A percentile compares a stretch with the other conserved stretches of the same genome.
Conservation (phyloP, 495 filamentous ascomycete genomes). For the Aspergillus leporis region DNA sequence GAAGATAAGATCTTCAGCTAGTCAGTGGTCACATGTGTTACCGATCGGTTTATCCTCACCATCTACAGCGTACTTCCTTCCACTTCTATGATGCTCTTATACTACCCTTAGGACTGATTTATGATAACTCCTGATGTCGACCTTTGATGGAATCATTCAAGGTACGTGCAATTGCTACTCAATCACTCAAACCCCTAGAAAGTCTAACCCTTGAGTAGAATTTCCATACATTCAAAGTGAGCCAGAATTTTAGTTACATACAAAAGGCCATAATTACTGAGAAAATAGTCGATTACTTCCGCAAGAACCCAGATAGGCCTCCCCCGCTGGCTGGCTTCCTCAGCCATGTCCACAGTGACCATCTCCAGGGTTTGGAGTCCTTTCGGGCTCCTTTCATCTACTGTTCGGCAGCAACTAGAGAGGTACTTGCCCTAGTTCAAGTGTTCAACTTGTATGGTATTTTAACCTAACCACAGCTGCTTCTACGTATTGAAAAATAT, state of each 20-base stretch:
- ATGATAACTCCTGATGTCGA: constrained; percentile 59
- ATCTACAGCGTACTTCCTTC: background rate
- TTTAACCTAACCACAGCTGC: constrained; percentile 38
- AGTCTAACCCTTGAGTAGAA: constrained; percentile 30
- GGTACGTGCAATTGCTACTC: constrained; percentile 40
- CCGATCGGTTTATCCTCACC: background rate
- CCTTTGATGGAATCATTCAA: constrained; percentile 71
- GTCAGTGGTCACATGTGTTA: too few species aligned
- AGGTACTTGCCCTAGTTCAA: constrained; percentile 44
- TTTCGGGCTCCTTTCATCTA: constrained; percentile 80
- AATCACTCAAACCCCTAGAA: constrained; percentile 7
- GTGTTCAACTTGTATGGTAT: background rate
- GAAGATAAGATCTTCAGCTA: too few species aligned
- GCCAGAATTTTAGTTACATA: background rate
- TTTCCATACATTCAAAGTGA: constrained; percentile 44
- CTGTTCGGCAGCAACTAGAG: constrained; percentile 81
- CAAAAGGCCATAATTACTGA: constrained; percentile 4
- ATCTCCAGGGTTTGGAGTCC: constrained; percentile 80
- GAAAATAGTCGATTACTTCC: constrained; percentile 77
- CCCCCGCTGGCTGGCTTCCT: constrained; percentile 85
- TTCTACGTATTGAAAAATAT: constrained; percentile 74
- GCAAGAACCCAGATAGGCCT: constrained; percentile 50
- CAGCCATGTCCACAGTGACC: constrained; percentile 91
- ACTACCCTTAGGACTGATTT: background rate
- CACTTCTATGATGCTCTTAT: background rate